Conservation (phyloP, 805 yeast species). For the Limtongozyma cylindracea region DNA sequence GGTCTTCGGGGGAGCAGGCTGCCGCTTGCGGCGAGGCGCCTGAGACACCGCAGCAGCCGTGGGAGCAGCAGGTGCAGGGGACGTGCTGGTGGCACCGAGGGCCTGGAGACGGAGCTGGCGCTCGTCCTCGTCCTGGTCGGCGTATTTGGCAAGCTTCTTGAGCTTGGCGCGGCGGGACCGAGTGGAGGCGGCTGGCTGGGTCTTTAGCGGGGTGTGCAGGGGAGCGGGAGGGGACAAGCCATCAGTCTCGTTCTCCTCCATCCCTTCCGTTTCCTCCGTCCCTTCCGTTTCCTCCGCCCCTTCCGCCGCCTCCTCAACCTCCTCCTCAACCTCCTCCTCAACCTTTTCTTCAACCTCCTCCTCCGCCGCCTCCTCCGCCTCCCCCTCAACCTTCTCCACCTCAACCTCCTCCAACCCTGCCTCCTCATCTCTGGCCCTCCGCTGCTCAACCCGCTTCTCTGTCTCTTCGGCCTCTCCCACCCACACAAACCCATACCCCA, state of each 20-base stretch:
- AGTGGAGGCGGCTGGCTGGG: too few relatives aligned
- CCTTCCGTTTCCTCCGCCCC: neutral
- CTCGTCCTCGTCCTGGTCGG: slow-evolving; percentile 84
- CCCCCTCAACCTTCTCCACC: slow-evolving; percentile 1
- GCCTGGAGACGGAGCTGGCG: slow-evolving; percentile 49
- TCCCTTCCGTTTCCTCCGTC: neutral
- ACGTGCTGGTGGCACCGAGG: slow-evolving; percentile 34
- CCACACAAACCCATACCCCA: slow-evolving; percentile 81
- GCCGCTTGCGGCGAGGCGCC: too few relatives aligned
- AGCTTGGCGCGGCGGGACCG: too few relatives aligned
- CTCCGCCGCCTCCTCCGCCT: slow-evolving; percentile 1
- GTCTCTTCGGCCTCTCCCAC: slow-evolving; percentile 17
- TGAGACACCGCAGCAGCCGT: too few relatives aligned
- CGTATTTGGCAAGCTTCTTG: slow-evolving; percentile 71
- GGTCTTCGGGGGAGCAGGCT: too few relatives aligned
- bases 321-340: neutral
- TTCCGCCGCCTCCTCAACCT: slow-evolving; percentile 1
- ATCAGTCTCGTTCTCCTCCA: too few relatives aligned
- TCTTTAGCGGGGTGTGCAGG: too few relatives aligned
- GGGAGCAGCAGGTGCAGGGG: too few relatives aligned
- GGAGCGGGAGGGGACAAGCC: too few relatives aligned
- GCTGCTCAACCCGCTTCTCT: slow-evolving; percentile 7
- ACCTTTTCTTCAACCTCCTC: neutral
- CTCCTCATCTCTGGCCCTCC: slow-evolving; percentile 14
- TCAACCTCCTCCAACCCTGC: slow-evolving; percentile 8